Evolutionary conservation across 306 rosid species (phyloP), one percentile per base, ranked within the genome.

Genomic region (Coriaria nepalensis): DNA sequence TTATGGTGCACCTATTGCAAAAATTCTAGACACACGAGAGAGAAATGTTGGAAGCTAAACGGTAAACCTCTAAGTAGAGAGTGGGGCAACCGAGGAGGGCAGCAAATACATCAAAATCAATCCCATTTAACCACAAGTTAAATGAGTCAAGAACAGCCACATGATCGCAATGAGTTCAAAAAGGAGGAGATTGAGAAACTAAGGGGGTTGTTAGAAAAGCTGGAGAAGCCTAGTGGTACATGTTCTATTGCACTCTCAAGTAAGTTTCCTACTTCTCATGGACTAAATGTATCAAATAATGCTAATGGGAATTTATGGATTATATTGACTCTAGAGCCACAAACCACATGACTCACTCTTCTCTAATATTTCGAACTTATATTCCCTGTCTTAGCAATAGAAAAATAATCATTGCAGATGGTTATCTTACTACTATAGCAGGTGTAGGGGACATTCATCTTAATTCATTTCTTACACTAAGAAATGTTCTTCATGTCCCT

Each of bases 21-120:
- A 6, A 37, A 36, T 4, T 10, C 20, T 37, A 20, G 33, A 5
- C 56, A 37, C 12, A 52, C 44, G 33, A 36, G 13, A n/a, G 54
- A 50, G 8, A n/a, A n/a, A 4, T 50, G 40, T 7, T 50, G 54
- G 54, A 50, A 50, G 33, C 35, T 49, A 5, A 2, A 49, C 33
- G 15, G 53, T 6, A 33, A 7, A 10, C 53, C 29, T 20, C 29
- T 3, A 20, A 20, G 29, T 20, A 20, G 29, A 20, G 29, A 20
- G 29, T 20, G 29, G 29, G 29, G 29, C 29, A 20, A 20, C 29
- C 29, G 29, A 20, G 29, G 56, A 20, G 29, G 1, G 29, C 29
- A 20, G 29, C 29, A 20, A 20, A 20, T 1, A 20, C 29, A 20
- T 20, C 29, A 20, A 20, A 20, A 20, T 20, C 29, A 20, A 20